Conservation (phyloP, 768 basidiomycete species). For the Tephrocybe sp. region DNA sequence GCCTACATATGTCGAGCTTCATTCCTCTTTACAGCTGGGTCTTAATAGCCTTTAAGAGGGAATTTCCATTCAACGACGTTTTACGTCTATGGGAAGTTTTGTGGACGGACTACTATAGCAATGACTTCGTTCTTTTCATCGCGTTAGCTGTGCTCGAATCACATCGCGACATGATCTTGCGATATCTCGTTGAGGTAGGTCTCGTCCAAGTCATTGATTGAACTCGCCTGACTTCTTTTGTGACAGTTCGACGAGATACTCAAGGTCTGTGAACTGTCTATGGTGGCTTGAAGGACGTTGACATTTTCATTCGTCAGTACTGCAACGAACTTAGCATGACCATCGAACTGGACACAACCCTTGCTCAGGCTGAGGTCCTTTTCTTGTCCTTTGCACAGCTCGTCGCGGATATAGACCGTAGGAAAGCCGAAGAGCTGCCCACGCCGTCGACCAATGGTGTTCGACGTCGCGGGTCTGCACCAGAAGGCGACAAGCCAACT, state of each 20-base stretch:
- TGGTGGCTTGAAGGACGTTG: neutral
- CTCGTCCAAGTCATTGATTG: neutral
- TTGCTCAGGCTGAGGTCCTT: conserved; percentile 95
- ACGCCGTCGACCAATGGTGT: conserved; percentile 33
- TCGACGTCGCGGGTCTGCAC: conserved; percentile 18
- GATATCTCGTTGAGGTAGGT: conserved; percentile 89
- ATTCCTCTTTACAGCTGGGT: conserved; percentile 63
- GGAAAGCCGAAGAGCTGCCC: conserved; percentile 59
- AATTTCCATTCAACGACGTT: conserved; percentile 92
- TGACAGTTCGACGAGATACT: conserved; percentile 82
- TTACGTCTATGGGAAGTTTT: conserved; percentile 91
- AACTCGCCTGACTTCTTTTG: neutral
- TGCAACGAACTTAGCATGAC: conserved; percentile 96
- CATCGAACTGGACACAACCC: conserved; percentile 93
- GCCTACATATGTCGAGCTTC: neutral
- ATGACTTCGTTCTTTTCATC: conserved; percentile 87
- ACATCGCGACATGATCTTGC: conserved; percentile 91
- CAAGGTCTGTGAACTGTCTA: conserved; percentile 44
- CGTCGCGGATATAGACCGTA: conserved; percentile 86
- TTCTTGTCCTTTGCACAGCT: conserved; percentile 90
- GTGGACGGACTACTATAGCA: conserved; percentile 91
- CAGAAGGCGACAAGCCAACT: conserved; percentile 1
- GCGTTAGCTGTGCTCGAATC: conserved; percentile 94
- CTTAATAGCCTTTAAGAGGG: conserved; percentile 93
- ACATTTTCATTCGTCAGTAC: conserved; percentile 47